Evolutionary conservation across 306 rosid species (phyloP).

Genomic region (Quercus berberidifolia): DNA sequence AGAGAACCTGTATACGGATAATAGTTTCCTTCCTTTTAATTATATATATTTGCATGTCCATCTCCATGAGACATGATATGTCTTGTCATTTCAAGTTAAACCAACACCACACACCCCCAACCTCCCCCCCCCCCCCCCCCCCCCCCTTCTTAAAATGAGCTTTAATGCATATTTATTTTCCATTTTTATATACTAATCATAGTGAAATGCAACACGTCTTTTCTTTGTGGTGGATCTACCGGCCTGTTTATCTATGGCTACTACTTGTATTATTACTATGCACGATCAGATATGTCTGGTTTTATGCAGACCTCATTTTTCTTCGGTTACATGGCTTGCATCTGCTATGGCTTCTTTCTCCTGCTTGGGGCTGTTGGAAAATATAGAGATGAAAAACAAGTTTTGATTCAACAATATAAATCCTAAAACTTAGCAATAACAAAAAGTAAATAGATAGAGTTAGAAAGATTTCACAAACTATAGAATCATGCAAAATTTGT

Average conservation of each 20-base stretch:
- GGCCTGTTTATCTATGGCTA: conserved; percentile 93
- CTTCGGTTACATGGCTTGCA: conserved; percentile 98
- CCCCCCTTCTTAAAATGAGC: background rate
- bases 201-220: conserved; percentile 53
- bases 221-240: conserved; percentile 96
- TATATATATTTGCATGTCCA: background rate
- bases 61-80: background rate
- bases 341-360: conserved; percentile 96
- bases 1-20: background rate
- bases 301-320: conserved; percentile 96
- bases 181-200: conserved; percentile 11
- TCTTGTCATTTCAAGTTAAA: background rate
- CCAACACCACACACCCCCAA: no score
- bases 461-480: no score
- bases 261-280: conserved; percentile 90
- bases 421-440: no score
- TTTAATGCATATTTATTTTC: background rate
- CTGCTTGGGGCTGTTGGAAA: conserved; percentile 84
- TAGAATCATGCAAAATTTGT: no score
- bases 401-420: no score
- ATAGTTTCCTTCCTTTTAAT: background rate
- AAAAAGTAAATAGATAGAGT: no score
- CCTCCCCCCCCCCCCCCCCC: no score
- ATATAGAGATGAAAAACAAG: no score
- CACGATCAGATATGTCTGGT: conserved; percentile 94